Percentiles rank a stretch among this genome's conserved stretches.
Evolutionary conservation across 2,329 filamentous ascomycete species (phyloP).

Genomic region (Chrysosporium queenslandicum): DNA sequence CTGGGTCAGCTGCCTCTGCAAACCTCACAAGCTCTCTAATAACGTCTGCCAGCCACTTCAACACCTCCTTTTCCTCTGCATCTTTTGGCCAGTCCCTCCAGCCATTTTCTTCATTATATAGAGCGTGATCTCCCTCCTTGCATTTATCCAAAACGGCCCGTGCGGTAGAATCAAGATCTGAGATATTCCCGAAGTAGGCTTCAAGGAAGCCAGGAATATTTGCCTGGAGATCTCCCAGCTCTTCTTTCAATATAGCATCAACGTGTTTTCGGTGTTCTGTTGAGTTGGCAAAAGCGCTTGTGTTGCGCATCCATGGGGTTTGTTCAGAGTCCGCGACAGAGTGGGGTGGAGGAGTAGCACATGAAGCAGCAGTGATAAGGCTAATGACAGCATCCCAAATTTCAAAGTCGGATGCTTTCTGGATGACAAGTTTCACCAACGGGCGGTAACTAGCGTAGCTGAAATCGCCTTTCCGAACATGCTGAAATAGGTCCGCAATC

Average conservation of each 20-base stretch:
- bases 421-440: constrained; percentile 13
- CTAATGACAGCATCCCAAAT: constrained; percentile 16
- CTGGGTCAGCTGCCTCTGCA: not conserved
- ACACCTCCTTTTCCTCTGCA: not conserved
- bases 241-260: constrained; percentile 22
- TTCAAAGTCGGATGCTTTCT: constrained; percentile 15
- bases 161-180: constrained; percentile 14
- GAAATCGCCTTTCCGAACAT: constrained; percentile 6
- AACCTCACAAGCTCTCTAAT: not conserved
- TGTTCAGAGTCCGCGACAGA: constrained; percentile 16
- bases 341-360: constrained; percentile 19
- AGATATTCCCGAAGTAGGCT: constrained; percentile 19
- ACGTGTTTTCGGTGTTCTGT: constrained; percentile 23
- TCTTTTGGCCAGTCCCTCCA: constrained; percentile 1
- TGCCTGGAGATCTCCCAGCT: constrained; percentile 20
- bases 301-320: constrained; percentile 23
- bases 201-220: constrained; percentile 19
- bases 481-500: not conserved
- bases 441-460: constrained; percentile 13
- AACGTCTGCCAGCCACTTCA: not conserved
- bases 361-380: constrained; percentile 6
- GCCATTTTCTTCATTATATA: constrained; percentile 6
- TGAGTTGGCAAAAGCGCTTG: constrained; percentile 24
- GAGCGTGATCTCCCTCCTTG: not conserved
- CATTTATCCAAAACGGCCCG: not conserved